Evolutionary conservation across 257 asterid genomes (phyloP), one percentile per base, ranked within the genome.

Genomic region (Thymus quinquecostatus): DNA sequence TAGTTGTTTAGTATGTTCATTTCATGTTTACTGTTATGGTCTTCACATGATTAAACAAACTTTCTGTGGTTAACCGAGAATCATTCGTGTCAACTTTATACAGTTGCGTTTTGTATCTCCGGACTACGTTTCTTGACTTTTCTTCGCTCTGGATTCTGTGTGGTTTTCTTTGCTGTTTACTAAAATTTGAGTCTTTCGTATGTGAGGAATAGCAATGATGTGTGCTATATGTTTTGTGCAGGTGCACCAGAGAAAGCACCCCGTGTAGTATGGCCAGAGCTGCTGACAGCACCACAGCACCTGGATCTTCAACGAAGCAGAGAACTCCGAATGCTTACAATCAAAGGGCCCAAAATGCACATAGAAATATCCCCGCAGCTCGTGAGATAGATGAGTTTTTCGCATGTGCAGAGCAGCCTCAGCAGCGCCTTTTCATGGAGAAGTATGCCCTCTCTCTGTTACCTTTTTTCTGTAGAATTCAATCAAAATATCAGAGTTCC

Each of bases 301-400:
- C 86, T 8, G 83, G 86, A 56, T 85, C 90, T 43, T 80, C 86
- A 41, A 86, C 88, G 8, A 85, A 82, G 82, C 83, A 3, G 56
- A 79, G 74, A 68, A 70, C 63, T 30, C 65, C 67, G 54, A 41
- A 64, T 45, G 70, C 70, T 43, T 64, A 74, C 51, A 79, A 66
- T 74, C 81, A 60, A 54, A 81, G 79, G 67, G 54, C 69, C 77
- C 82, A 68, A 69, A 74, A 65, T 77, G 75, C 80, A 56, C 69
- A 59, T 4, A 75, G 75, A 70, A 80, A 59, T 51, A 62, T 77
- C 48, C 92, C 90, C 60, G 66, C 92, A 11, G 55, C 79, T 1
- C 76, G 66, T 41, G 97, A 88, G 74, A 69, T 91, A 68, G 95
- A 91, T 43, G 96, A 88, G 1, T 86, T 91, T 72, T 85, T 90